A percentile compares a stretch with the other conserved stretches of the same genome.
Evolutionary conservation across 1,139 yeast genomes (phyloP).

Genomic region (Nadsonia starkeyi-henricii): DNA sequence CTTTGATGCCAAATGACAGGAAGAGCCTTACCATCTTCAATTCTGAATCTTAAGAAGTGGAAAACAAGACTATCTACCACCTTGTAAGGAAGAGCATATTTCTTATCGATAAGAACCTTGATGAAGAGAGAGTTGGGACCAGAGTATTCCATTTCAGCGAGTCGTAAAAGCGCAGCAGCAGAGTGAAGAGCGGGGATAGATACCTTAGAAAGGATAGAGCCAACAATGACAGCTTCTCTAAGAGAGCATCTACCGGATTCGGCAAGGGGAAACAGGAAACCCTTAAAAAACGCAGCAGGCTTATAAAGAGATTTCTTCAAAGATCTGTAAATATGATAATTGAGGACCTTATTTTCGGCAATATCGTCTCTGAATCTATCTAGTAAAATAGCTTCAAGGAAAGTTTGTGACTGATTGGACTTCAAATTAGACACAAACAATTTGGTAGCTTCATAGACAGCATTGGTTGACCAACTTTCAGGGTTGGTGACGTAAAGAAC

Average conservation of each 20-base stretch:
- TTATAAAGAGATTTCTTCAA: constrained; percentile 85
- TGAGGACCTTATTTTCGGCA: constrained; percentile 49
- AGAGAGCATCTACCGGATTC: constrained; percentile 58
- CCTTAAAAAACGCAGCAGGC: constrained; percentile 96
- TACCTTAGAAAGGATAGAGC: constrained; percentile 76
- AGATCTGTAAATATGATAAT: constrained; percentile 86
- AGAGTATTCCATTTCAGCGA: constrained; percentile 68
- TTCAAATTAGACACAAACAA: constrained; percentile 80
- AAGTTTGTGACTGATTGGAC: constrained; percentile 79
- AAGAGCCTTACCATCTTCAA: constrained; percentile 37
- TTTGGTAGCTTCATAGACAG: constrained; percentile 87
- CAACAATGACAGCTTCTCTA: constrained; percentile 90
- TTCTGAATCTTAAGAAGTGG: constrained; percentile 73
- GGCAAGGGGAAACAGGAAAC: constrained; percentile 80
- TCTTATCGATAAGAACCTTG: constrained; percentile 78
- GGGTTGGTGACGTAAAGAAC: constrained; percentile 87
- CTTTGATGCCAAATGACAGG: constrained; percentile 98
- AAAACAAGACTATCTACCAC: constrained; percentile 92
- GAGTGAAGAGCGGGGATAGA: constrained; percentile 93
- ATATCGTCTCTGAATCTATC: constrained; percentile 78
- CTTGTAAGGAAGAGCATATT: constrained; percentile 92
- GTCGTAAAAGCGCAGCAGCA: constrained; percentile 81
- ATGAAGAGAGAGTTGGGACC: constrained; percentile 89
- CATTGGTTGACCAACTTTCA: constrained; percentile 91
- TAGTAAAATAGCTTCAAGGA: constrained; percentile 58